Evolutionary conservation across 2,329 filamentous ascomycete genomes (phyloP).

Genomic region (Catunica adiposa): DNA sequence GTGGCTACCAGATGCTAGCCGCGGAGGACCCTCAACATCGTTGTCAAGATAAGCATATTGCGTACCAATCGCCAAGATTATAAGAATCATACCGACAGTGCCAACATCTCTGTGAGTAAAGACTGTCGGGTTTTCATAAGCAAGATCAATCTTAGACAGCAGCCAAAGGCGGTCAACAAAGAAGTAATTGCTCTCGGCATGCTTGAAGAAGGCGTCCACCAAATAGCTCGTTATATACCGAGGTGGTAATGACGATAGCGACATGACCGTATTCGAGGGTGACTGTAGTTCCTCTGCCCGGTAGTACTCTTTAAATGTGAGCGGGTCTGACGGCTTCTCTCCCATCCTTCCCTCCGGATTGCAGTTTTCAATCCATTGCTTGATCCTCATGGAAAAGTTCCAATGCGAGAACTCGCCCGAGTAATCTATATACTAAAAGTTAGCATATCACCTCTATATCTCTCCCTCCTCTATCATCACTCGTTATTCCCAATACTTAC

Average conservation of each 20-base stretch:
- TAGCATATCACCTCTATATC: neutral
- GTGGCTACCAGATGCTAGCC: conserved; percentile 15
- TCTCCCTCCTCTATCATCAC: neutral
- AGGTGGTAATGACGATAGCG: conserved; percentile 28
- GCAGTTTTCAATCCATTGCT: conserved; percentile 31
- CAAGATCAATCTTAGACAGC: conserved; percentile 23
- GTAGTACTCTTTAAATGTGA: conserved; percentile 27
- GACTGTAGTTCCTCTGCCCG: conserved; percentile 31
- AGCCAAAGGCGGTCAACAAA: conserved; percentile 31
- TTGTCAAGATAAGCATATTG: conserved; percentile 33
- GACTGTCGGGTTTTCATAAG: conserved; percentile 25
- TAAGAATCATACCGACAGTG: conserved; percentile 29
- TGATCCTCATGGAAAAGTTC: conserved; percentile 36
- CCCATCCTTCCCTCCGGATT: conserved; percentile 1
- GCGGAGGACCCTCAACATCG: conserved; percentile 12
- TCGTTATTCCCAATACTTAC: conserved; percentile 19
- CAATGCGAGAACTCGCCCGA: conserved; percentile 37
- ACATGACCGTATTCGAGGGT: conserved; percentile 22
- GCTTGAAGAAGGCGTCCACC: conserved; percentile 30
- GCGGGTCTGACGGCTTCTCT: conserved; percentile 11
- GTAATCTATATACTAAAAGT: conserved; percentile 24
- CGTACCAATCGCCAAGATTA: conserved; percentile 33
- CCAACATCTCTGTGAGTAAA: conserved; percentile 27
- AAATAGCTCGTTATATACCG: conserved; percentile 31
- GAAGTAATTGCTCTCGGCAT: conserved; percentile 33